Evolutionary conservation across 75 land plant species (phyloP).

Genomic region (Selaginella moellendorffii): DNA sequence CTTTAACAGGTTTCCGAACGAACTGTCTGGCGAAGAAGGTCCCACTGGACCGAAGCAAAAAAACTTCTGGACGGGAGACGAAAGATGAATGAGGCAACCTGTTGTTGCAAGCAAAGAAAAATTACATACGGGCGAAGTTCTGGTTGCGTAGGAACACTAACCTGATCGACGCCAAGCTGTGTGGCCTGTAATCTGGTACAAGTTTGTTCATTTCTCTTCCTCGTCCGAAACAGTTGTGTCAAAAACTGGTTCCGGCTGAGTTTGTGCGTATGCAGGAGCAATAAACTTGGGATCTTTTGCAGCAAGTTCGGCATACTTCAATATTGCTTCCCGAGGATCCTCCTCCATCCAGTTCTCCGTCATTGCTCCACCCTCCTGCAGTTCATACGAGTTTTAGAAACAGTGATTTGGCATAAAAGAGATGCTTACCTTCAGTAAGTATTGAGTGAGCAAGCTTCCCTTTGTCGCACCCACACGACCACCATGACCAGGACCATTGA

Average conservation of each 20-base stretch:
- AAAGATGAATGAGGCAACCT: too few relatives aligned
- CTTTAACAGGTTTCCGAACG: conserved; percentile 37
- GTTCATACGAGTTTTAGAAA: background rate
- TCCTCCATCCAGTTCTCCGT: conserved; percentile 99
- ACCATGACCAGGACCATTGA: conserved; percentile 90
- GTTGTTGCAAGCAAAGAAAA: too few relatives aligned
- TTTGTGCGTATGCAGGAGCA: conserved; percentile 94
- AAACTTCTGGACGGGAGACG: conserved; percentile 51
- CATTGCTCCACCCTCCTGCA: conserved; percentile 93
- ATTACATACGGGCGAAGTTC: too few relatives aligned
- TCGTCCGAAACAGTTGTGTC: conserved; percentile 82
- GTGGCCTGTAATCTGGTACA: too few relatives aligned
- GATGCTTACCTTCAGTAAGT: conserved; percentile 70
- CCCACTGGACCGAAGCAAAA: conserved; percentile 77
- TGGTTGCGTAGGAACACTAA: too few relatives aligned
- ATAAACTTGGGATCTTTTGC: conserved; percentile 82
- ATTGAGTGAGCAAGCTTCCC: conserved; percentile 92
- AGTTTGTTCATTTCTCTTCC: conserved; percentile 43
- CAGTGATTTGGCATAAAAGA: background rate
- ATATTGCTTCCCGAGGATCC: conserved; percentile 94
- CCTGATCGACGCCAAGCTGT: too few relatives aligned
- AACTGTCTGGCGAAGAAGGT: conserved; percentile 55
- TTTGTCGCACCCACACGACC: conserved; percentile 90
- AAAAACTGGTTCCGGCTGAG: conserved; percentile 90
- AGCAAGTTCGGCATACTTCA: conserved; percentile 93